Percentiles rank a stretch among this genome's conserved stretches.
Conservation (phyloP, 2,329 filamentous ascomycete species). For the Didymella pomorum region DNA sequence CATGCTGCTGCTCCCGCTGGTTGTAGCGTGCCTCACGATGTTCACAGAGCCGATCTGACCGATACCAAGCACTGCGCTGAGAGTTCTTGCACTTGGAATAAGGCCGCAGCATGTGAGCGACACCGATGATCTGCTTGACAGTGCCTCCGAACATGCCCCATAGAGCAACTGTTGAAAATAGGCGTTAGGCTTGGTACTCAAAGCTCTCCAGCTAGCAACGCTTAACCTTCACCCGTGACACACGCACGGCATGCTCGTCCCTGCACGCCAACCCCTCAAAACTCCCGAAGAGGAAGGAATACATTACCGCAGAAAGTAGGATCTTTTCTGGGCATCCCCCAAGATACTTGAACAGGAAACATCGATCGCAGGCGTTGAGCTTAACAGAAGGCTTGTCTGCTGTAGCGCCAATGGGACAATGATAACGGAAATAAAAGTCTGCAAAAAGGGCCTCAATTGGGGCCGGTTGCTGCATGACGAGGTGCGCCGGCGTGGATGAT, state of each 20-base stretch:
- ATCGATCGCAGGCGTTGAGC: neutral
- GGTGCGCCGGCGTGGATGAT: neutral
- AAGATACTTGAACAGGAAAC: no score
- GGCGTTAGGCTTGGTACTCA: neutral
- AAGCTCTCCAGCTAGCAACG: neutral
- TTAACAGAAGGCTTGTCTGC: conserved; percentile 21
- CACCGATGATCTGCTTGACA: neutral
- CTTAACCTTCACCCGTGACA: neutral
- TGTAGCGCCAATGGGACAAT: conserved; percentile 2
- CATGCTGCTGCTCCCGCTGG: neutral
- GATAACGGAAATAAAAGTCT: conserved; percentile 6
- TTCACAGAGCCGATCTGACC: neutral
- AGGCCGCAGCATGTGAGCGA: neutral
- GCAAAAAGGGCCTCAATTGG: neutral
- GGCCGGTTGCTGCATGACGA: neutral
- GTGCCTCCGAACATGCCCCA: neutral
- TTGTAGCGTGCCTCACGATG: neutral
- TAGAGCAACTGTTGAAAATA: neutral
- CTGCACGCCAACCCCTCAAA: neutral
- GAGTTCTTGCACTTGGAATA: neutral
- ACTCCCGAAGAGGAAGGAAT: neutral
- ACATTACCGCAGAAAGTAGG: conserved; percentile 15
- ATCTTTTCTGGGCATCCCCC: conserved; percentile 4
- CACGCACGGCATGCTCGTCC: neutral
- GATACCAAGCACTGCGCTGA: neutral